Base-by-base conservation (phyloP, 2,329 filamentous ascomycete species). In the Trichoderma semiorbis region DNA sequence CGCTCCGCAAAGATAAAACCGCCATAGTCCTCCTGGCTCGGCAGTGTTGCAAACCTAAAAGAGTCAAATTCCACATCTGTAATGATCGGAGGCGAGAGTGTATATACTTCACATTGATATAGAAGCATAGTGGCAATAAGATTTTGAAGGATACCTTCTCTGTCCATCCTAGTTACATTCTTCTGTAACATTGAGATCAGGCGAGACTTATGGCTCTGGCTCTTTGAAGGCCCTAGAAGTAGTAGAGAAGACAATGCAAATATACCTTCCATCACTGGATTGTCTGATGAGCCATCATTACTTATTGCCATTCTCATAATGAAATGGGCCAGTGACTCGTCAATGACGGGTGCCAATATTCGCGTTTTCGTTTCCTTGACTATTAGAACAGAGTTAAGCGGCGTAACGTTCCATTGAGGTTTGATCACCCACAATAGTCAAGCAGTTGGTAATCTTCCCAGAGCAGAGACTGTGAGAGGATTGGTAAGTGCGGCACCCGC, bases 61-160 rank as follows among this genome's bases (percentile, higher is more conserved):
- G 10, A 55, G 8, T 66, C 18, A 66, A 55, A 16, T 21, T 30
- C n/a, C 16, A 58, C 14, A 28, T 43, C 12, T 18, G 53, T 3
- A 8, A 28, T 24, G 6, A 1, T 28, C 2, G 14, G 18, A 14
- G 32, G 12, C 1, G 10, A 14, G 14, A 24, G 39, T 18, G 30
- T 24, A 65, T 21, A 39, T 53, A 72, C 71, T 43, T 72, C 71
- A 62, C 69, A 72, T 18, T 72, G 71, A 39, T 70, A 72, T 16
- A 72, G 57, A 50, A 72, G 71, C 71, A 72, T 72, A 14, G 71
- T 72, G 5, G 71, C 71, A 28, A 70, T 63, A 5, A 72, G 58
- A n/a, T 70, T 72, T 34, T 64, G 71, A 16, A 72, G 18, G 1
- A 72, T n/a, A 24, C 43, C 70, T 36, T 72, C 36, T 57, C 58